Evolutionary conservation across 257 asterid species (phyloP).

Genomic region (Cinchona pubescens): DNA sequence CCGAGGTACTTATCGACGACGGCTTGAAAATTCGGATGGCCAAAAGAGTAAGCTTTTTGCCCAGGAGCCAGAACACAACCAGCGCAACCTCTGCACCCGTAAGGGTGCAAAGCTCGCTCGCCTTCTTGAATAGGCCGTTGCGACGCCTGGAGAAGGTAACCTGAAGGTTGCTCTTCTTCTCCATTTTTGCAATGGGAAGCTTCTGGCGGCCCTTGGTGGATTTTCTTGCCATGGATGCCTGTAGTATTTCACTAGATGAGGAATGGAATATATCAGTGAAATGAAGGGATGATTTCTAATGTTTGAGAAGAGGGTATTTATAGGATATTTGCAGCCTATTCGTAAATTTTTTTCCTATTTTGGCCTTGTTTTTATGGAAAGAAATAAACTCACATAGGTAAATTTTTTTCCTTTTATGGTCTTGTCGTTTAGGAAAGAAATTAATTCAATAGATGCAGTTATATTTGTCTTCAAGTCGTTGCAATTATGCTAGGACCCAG

Average conservation of each 20-base stretch:
- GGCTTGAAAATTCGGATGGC: not conserved
- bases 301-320: not conserved
- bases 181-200: not conserved
- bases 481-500: not conserved
- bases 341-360: not conserved
- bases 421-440: too few relatives aligned
- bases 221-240: not conserved
- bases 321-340: not conserved
- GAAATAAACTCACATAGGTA: not conserved
- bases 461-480: too few relatives aligned
- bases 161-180: not conserved
- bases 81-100: not conserved
- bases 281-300: not conserved
- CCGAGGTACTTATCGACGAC: not conserved
- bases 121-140: not conserved
- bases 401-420: too few relatives aligned
- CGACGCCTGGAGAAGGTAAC: not conserved
- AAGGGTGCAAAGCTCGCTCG: not conserved
- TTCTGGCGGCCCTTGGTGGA: not conserved
- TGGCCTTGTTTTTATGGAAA: not conserved
- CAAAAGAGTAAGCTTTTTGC: conserved; percentile 1
- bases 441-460: too few relatives aligned
- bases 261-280: not conserved
- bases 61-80: not conserved
- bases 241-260: too few relatives aligned